Conservation (phyloP, 257 asterid species). For the Solanum dulcamara region DNA sequence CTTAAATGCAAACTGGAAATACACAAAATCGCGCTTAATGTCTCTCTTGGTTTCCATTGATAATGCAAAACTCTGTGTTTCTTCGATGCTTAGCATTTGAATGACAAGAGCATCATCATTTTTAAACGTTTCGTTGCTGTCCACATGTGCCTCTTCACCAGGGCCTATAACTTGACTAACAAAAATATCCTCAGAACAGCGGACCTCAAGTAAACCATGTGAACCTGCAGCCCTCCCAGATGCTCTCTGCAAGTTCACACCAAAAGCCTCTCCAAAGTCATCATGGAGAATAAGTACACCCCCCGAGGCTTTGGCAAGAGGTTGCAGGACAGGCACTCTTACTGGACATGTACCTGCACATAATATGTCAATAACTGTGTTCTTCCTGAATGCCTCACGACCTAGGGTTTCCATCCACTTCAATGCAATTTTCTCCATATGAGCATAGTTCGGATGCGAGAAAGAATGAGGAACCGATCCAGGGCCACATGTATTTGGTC, state of each 20-base stretch:
- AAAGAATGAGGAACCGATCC: conserved; percentile 85
- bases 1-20: conserved; percentile 71
- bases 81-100: conserved; percentile 82
- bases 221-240: conserved; percentile 85
- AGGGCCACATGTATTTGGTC: conserved; percentile 84
- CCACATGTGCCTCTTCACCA: conserved; percentile 78
- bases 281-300: conserved; percentile 82
- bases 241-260: conserved; percentile 95
- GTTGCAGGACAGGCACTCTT: conserved; percentile 68
- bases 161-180: conserved; percentile 91
- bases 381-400: conserved; percentile 53
- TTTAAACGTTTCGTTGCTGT: conserved; percentile 55
- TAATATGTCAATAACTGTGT: conserved; percentile 63
- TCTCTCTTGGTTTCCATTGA: conserved; percentile 67
- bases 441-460: conserved; percentile 71
- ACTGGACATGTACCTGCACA: conserved; percentile 97
- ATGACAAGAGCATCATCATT: conserved; percentile 52
- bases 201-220: conserved; percentile 75
- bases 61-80: conserved; percentile 75
- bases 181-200: conserved; percentile 78
- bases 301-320: conserved; percentile 86
- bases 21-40: conserved; percentile 78
- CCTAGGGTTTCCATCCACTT: conserved; percentile 87
- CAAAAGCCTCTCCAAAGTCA: conserved; percentile 97
- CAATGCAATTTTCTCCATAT: conserved; percentile 68